Percentiles rank a stretch among this genome's conserved stretches.
Evolutionary conservation across 768 basidiomycete genomes (phyloP).

Genomic region (Leccinum uliginosum): DNA sequence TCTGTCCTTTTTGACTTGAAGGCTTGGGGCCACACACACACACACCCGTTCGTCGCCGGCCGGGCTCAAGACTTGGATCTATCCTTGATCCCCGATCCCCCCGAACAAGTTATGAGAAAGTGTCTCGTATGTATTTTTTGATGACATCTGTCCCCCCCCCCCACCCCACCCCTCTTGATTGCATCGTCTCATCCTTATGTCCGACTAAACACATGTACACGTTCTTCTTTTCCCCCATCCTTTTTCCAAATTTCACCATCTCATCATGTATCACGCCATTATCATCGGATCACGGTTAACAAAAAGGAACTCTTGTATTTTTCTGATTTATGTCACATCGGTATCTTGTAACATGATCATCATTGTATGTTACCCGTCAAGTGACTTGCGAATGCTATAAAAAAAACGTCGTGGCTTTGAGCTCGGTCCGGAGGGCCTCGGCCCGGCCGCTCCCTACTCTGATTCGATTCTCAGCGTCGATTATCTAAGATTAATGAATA

Average conservation of each 20-base stretch:
- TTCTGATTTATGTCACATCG: background rate
- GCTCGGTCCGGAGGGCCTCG: background rate
- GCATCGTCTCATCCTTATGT: background rate
- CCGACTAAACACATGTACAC: background rate
- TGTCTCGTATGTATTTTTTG: background rate
- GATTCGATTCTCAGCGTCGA: background rate
- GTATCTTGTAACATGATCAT: background rate
- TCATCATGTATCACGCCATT: background rate
- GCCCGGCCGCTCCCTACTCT: background rate
- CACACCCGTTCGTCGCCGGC: background rate
- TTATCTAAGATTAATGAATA: slow-evolving; percentile 5
- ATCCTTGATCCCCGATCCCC: background rate
- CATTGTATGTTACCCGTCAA: background rate
- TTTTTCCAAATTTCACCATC: background rate
- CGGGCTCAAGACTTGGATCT: background rate
- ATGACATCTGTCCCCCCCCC: background rate
- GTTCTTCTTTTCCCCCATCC: background rate
- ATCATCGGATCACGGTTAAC: background rate
- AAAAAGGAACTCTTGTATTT: background rate
- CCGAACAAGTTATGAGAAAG: background rate
- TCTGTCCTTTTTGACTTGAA: background rate
- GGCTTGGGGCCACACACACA: background rate
- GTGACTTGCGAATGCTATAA: background rate
- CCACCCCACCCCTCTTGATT: background rate
- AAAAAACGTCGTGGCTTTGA: background rate